These are phyloP conservation scores for Aspergillus tamarii DNA, from an alignment of 2,329 filamentous ascomycete species.

Conservation along the genomic window DNA sequence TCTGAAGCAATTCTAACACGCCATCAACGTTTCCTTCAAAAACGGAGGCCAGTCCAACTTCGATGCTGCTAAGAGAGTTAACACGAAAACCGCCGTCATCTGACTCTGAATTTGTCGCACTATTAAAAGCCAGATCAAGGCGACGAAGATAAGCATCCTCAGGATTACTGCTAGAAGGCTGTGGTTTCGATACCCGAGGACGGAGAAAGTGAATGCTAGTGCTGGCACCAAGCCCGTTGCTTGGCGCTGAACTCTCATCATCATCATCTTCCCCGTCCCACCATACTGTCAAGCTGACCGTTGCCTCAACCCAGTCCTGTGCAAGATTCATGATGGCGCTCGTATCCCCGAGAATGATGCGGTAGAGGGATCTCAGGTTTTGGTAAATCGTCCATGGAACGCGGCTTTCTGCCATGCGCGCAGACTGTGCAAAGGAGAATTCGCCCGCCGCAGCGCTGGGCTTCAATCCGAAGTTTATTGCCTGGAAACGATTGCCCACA, in stretches of 20 bases:
- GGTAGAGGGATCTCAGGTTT: slow-evolving; percentile 78
- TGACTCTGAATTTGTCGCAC: slow-evolving; percentile 64
- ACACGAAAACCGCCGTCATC: slow-evolving; percentile 68
- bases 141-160: slow-evolving; percentile 73
- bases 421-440: slow-evolving; percentile 68
- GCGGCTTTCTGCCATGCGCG: slow-evolving; percentile 75
- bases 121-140: slow-evolving; percentile 70
- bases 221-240: slow-evolving; percentile 24
- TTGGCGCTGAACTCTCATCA: slow-evolving; percentile 42
- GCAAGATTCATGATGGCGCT: slow-evolving; percentile 75
- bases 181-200: slow-evolving; percentile 38
- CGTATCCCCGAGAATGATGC: slow-evolving; percentile 74
- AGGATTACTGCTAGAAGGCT: slow-evolving; percentile 49
- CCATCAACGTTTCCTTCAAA: slow-evolving; percentile 82
- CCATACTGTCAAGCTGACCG: slow-evolving; percentile 81
- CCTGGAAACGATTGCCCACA: slow-evolving; percentile 50
- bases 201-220: slow-evolving; percentile 27
- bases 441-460: slow-evolving; percentile 47
- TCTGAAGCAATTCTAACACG: slow-evolving; percentile 71
- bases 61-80: slow-evolving; percentile 73
- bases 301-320: slow-evolving; percentile 91
- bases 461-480: slow-evolving; percentile 51
- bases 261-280: slow-evolving; percentile 80
- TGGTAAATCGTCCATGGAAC: slow-evolving; percentile 92
- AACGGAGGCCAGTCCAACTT: slow-evolving; percentile 79